Evolutionary conservation across 1,284 basidiomycete genomes (phyloP).

Genomic region (Amylostereum chailletii): DNA sequence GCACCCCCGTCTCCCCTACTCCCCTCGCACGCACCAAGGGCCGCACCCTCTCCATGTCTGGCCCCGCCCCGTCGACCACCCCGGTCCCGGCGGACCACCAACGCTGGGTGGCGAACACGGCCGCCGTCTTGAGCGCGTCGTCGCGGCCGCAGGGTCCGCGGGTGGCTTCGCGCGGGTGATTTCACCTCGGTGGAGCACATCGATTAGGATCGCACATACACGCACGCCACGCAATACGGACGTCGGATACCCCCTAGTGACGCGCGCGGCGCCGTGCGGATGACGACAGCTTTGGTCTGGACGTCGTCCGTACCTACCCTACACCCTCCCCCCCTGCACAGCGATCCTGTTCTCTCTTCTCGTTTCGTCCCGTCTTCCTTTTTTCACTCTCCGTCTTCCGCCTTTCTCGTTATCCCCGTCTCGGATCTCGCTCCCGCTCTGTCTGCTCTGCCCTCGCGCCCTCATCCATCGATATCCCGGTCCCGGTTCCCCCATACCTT

Average conservation of each 20-base stretch:
- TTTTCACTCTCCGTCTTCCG: no score
- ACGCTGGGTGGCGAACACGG: constrained; percentile 2
- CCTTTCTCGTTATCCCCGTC: no score
- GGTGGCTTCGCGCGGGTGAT: constrained; percentile 7
- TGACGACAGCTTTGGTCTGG: no score
- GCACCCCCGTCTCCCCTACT: constrained; percentile 6
- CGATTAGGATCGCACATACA: no score
- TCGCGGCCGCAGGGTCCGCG: constrained; percentile 10
- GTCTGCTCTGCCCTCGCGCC: no score
- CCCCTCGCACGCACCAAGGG: constrained; percentile 4
- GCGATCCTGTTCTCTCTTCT: constrained; percentile 4
- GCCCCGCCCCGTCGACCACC: constrained; percentile 3
- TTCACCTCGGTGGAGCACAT: no score
- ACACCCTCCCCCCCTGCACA: not conserved
- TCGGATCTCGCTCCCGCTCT: no score
- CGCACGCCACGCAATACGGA: no score
- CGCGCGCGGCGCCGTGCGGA: no score
- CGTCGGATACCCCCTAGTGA: no score
- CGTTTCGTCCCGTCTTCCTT: constrained; percentile 9
- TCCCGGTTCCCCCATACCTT: no score
- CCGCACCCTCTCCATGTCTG: constrained; percentile 12
- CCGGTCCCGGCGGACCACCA: constrained; percentile 6
- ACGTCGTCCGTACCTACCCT: not conserved
- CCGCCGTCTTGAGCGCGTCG: constrained; percentile 3
- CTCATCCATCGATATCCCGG: no score